Evolutionary conservation across 192 early-diverging fungal genomes (phyloP).

Genomic region (Coemansia asiatica): DNA sequence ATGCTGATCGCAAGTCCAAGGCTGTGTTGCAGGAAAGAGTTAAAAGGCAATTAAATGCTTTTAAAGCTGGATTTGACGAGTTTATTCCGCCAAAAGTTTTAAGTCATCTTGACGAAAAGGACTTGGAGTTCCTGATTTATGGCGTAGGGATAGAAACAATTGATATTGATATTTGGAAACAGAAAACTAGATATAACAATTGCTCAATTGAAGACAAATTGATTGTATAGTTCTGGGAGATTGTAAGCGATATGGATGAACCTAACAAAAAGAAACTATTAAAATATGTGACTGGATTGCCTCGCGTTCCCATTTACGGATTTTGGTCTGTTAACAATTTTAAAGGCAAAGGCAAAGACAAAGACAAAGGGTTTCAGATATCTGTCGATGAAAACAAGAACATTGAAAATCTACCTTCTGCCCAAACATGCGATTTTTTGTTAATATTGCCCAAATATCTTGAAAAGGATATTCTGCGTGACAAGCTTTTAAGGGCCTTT

Average conservation of each 20-base stretch:
- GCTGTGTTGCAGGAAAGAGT: neutral
- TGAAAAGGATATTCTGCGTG: neutral
- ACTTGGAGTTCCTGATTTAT: neutral
- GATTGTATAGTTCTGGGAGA: neutral
- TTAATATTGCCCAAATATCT: neutral
- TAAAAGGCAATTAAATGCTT: neutral
- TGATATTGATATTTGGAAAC: neutral
- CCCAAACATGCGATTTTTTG: neutral
- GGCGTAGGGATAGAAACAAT: neutral
- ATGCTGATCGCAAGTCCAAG: neutral
- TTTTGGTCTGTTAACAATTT: neutral
- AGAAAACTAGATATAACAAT: neutral
- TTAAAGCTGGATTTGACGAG: neutral
- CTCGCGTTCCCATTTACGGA: neutral
- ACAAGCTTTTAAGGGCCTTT: neutral
- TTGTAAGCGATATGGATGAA: neutral
- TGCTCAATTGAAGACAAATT: neutral
- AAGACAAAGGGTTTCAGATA: neutral
- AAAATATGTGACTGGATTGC: neutral
- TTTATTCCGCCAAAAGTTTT: neutral
- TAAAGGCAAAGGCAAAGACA: neutral
- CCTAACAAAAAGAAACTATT: neutral
- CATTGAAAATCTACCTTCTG: neutral
- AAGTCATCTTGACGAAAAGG: neutral
- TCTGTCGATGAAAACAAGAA: neutral